Evolutionary conservation across 2,329 filamentous ascomycete species (phyloP).

Genomic region (Didymella exigua): DNA sequence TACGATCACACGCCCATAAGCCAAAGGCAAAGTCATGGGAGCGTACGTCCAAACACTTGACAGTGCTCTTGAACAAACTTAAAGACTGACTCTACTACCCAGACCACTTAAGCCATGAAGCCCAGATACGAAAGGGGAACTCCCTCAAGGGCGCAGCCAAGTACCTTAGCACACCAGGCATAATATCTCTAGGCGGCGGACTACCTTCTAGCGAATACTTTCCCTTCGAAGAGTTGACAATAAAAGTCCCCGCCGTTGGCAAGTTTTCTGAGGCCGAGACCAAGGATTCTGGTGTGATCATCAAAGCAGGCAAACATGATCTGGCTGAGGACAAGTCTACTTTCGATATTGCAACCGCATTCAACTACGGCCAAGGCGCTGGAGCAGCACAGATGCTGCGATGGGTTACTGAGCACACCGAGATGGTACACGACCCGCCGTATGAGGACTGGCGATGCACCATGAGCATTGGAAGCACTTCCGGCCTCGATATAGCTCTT

Average conservation of each 20-base stretch:
- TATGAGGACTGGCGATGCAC: slow-evolving; percentile 90
- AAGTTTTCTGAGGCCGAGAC: slow-evolving; percentile 74
- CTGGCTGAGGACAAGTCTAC: slow-evolving; percentile 66
- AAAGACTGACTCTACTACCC: not conserved
- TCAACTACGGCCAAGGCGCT: slow-evolving; percentile 91
- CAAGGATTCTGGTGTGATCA: slow-evolving; percentile 61
- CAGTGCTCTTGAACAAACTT: not conserved
- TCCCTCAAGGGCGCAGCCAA: slow-evolving; percentile 84
- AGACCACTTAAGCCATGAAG: slow-evolving; percentile 55
- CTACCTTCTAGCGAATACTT: slow-evolving; percentile 90
- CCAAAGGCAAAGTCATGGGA: slow-evolving; percentile 84
- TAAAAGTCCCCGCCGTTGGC: slow-evolving; percentile 73
- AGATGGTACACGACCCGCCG: slow-evolving; percentile 83
- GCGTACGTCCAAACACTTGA: slow-evolving; percentile 63
- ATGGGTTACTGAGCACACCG: slow-evolving; percentile 93
- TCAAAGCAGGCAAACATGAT: slow-evolving; percentile 84
- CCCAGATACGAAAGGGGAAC: slow-evolving; percentile 60
- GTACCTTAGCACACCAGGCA: slow-evolving; percentile 76
- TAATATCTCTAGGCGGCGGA: slow-evolving; percentile 92
- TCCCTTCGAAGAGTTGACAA: slow-evolving; percentile 78
- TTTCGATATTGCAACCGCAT: slow-evolving; percentile 80
- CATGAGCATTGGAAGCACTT: slow-evolving; percentile 85
- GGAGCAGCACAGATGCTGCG: slow-evolving; percentile 87
- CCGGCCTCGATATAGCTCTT: slow-evolving; percentile 79
- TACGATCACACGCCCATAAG: slow-evolving; percentile 66